Conservation (phyloP, 2,329 filamentous ascomycete genomes). For the Camptophora hylomeconis region DNA sequence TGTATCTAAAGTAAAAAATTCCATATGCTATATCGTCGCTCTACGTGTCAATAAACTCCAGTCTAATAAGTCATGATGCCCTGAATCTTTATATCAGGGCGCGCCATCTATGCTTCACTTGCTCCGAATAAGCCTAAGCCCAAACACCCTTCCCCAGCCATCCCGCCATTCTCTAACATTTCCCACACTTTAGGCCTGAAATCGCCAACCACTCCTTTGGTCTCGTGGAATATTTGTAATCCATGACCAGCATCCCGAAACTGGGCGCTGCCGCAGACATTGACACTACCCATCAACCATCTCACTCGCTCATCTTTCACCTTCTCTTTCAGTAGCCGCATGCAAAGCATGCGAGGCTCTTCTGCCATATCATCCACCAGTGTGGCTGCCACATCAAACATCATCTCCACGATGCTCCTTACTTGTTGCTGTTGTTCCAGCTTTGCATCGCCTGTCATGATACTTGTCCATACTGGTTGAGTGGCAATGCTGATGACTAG, state of each 20-base stretch:
- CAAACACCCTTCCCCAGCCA: constrained; percentile 15
- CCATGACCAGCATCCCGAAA: constrained; percentile 11
- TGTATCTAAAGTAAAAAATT: too few species aligned
- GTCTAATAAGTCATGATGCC: too few species aligned
- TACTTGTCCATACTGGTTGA: constrained; percentile 22
- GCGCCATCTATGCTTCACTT: too few species aligned
- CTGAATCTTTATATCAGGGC: too few species aligned
- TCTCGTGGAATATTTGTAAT: constrained; percentile 9
- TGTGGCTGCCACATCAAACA: constrained; percentile 32
- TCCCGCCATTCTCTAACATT: constrained; percentile 16
- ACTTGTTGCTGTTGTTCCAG: constrained; percentile 3
- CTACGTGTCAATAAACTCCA: too few species aligned
- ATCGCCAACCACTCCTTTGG: constrained; percentile 14
- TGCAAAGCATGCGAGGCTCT: constrained; percentile 29
- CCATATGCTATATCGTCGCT: too few species aligned
- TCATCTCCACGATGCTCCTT: constrained; percentile 18
- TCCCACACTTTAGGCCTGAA: constrained; percentile 18
- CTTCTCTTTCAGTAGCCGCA: constrained; percentile 28
- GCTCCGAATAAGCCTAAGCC: constrained; percentile 17
- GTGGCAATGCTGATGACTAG: constrained; percentile 19
- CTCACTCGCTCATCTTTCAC: constrained; percentile 8
- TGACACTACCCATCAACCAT: constrained; percentile 16
- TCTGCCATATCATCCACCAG: constrained; percentile 32
- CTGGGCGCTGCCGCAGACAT: constrained; percentile 8
- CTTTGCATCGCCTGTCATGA: constrained; percentile 24